These are phyloP conservation scores for Pilatotrama ljubarskyi DNA, from an alignment of 768 basidiomycete species.

Conservation along the genomic window DNA sequence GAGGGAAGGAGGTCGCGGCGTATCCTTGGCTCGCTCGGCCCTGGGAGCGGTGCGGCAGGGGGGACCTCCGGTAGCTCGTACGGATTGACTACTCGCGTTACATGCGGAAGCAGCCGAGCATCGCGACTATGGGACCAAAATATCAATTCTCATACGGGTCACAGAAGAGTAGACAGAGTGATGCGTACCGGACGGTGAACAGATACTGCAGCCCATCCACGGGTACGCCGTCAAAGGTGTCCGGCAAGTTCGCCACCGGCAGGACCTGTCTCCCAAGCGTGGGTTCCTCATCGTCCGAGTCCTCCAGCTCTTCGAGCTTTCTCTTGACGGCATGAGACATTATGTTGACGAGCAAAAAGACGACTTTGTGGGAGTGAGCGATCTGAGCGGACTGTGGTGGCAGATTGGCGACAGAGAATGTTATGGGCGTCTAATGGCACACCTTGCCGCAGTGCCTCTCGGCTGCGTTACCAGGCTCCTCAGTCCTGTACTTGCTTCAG, in stretches of 20 bases:
- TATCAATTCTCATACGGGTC: conserved; percentile 11
- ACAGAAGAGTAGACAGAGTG: conserved; percentile 1
- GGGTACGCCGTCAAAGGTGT: conserved; percentile 63
- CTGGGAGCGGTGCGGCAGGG: conserved; percentile 15
- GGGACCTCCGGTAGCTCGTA: conserved; percentile 47
- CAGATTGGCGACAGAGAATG: neutral
- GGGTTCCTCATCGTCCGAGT: conserved; percentile 63
- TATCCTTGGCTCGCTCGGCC: conserved; percentile 17
- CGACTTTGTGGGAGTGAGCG: neutral
- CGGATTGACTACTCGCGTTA: conserved; percentile 68
- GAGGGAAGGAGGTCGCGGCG: conserved; percentile 48
- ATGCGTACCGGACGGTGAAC: conserved; percentile 71
- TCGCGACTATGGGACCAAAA: conserved; percentile 57
- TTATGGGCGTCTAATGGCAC: neutral
- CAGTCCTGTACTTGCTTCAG: neutral
- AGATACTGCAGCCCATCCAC: conserved; percentile 77
- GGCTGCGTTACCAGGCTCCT: no score
- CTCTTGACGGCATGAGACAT: conserved; percentile 44
- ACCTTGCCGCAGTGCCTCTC: neutral
- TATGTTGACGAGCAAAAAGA: neutral
- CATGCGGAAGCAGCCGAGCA: conserved; percentile 60
- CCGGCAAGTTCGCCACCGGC: conserved; percentile 80
- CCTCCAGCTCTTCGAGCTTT: conserved; percentile 50
- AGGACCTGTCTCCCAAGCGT: conserved; percentile 69
- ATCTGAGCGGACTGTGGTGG: neutral